Evolutionary conservation across 2,329 filamentous ascomycete species (phyloP).

Genomic region (Didymella segeticola): DNA sequence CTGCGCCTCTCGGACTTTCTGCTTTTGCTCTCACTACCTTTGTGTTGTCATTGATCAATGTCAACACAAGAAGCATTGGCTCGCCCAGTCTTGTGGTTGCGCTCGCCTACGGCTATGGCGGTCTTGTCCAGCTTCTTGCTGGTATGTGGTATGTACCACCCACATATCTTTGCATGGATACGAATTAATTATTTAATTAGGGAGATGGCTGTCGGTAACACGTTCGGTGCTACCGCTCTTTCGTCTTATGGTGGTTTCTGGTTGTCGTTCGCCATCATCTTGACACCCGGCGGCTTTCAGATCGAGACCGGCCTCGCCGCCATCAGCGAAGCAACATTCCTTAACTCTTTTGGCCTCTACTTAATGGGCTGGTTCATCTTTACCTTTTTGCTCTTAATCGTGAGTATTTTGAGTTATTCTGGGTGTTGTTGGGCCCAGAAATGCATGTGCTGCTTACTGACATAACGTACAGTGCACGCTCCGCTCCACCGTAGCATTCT

Average conservation of each 20-base stretch:
- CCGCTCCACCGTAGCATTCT: constrained; percentile 65
- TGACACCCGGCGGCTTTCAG: constrained; percentile 59
- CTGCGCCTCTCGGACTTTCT: constrained; percentile 65
- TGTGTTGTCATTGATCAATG: constrained; percentile 60
- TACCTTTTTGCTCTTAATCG: constrained; percentile 62
- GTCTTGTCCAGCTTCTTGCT: constrained; percentile 59
- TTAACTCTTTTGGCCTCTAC: constrained; percentile 64
- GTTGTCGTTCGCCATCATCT: constrained; percentile 66
- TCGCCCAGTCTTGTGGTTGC: constrained; percentile 57
- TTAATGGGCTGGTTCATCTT: constrained; percentile 68
- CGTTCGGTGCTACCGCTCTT: constrained; percentile 67
- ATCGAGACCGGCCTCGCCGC: constrained; percentile 55
- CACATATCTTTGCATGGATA: too few species aligned
- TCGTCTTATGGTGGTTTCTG: constrained; percentile 69
- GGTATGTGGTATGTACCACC: constrained; percentile 61
- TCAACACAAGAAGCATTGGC: constrained; percentile 52
- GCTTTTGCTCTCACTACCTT: constrained; percentile 73
- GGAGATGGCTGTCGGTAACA: constrained; percentile 66
- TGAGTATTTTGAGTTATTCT: too few species aligned
- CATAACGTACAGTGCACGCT: too few species aligned
- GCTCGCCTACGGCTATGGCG: constrained; percentile 58
- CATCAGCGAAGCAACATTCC: constrained; percentile 49
- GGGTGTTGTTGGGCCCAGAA: too few species aligned
- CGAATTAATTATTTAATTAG: constrained; percentile 34
- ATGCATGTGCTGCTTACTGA: too few species aligned